Evolutionary conservation across 176 grass and related monocot genomes (phyloP).

Genomic region (Thinopyrum elongatum): DNA sequence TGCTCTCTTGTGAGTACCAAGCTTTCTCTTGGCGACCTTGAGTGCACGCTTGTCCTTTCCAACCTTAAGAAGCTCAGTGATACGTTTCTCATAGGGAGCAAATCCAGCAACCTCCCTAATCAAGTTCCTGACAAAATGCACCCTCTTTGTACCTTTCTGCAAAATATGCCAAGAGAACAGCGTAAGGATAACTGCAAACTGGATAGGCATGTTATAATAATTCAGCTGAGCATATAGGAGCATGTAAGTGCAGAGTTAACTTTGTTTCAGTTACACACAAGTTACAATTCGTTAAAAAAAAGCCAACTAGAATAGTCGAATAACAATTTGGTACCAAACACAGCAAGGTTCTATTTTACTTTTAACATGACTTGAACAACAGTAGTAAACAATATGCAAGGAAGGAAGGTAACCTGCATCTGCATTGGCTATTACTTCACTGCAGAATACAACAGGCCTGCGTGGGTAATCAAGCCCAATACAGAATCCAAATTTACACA

Average conservation of each 20-base stretch:
- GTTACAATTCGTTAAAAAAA: background rate
- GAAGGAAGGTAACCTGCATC: background rate
- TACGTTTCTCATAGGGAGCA: constrained; percentile 11
- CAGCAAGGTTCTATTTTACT: background rate
- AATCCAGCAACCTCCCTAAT: constrained; percentile 20
- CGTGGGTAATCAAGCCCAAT: background rate
- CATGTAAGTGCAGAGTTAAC: background rate
- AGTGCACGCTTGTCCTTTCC: constrained; percentile 19
- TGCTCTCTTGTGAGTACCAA: constrained; percentile 17
- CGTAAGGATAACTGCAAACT: background rate
- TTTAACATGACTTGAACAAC: background rate
- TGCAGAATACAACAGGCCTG: background rate
- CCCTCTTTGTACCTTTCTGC: constrained; percentile 14
- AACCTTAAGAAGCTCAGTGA: constrained; percentile 23
- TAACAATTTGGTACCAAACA: background rate
- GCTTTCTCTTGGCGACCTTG: constrained; percentile 5
- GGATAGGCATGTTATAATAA: background rate
- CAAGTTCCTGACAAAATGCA: background rate
- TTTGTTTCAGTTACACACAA: background rate
- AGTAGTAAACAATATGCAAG: background rate
- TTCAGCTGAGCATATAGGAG: background rate
- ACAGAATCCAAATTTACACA: background rate
- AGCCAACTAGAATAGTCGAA: background rate
- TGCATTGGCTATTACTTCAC: background rate
- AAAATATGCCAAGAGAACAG: background rate